Conservation (phyloP, 176 grass and related monocot species). For the Typha latifolia region DNA sequence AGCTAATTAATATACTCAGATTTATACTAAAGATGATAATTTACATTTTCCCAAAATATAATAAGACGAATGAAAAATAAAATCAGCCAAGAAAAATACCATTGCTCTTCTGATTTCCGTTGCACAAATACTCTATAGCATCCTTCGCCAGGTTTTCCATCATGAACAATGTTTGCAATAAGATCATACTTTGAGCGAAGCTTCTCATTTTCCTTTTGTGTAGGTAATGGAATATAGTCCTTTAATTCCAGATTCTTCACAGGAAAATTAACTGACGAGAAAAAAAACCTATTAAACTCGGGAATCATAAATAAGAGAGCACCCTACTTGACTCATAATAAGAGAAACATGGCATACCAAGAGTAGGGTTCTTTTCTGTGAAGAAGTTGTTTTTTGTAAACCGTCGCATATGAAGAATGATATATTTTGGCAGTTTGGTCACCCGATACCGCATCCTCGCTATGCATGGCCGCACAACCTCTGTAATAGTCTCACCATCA, state of each 20-base stretch:
- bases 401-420: slow-evolving; percentile 86
- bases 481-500: slow-evolving; percentile 75
- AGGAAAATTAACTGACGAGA: slow-evolving; percentile 69
- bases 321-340: neutral
- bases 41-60: neutral
- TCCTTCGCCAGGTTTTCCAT: slow-evolving; percentile 80
- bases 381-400: slow-evolving; percentile 99
- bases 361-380: slow-evolving; percentile 86
- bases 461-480: slow-evolving; percentile 80
- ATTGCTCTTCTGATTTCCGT: slow-evolving; percentile 81
- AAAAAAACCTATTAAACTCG: slow-evolving; percentile 10
- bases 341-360: slow-evolving; percentile 37
- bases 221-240: slow-evolving; percentile 88
- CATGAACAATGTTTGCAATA: slow-evolving; percentile 94
- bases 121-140: slow-evolving; percentile 78
- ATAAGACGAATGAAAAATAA: slow-evolving; percentile 3
- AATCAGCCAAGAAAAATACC: slow-evolving; percentile 32
- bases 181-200: slow-evolving; percentile 83
- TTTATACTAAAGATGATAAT: neutral
- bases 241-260: slow-evolving; percentile 98
- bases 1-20: neutral
- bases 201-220: slow-evolving; percentile 53
- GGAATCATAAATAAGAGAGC: neutral
- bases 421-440: slow-evolving; percentile 71
- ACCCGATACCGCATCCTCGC: slow-evolving; percentile 93